phyloP scores from a whole-genome alignment of 2,329 filamentous ascomycete genomes.

The Diaporthe eres region DNA sequence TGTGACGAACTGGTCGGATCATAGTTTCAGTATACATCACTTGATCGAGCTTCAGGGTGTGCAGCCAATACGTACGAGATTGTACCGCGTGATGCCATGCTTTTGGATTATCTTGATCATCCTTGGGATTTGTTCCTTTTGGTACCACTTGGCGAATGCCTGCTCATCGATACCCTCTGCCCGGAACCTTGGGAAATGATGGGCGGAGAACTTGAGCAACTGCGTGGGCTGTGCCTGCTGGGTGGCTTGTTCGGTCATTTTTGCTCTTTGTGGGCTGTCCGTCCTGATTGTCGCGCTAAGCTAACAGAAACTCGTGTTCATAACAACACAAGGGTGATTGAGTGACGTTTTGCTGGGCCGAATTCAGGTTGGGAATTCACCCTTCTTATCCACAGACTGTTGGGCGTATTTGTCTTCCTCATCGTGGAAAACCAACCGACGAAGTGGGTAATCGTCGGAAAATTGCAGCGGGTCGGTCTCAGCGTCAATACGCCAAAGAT shows the following conservation, averaged over 20 bases:
- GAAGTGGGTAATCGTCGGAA: too few relatives aligned
- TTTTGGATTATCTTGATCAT: conserved; percentile 5
- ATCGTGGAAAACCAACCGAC: too few relatives aligned
- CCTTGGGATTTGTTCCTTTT: neutral
- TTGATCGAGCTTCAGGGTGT: neutral
- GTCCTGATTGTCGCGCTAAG: neutral
- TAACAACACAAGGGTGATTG: neutral
- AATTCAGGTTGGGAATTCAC: neutral
- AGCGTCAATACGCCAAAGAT: too few relatives aligned
- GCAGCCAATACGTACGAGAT: conserved; percentile 7
- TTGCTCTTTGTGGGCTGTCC: neutral
- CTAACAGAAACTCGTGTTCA: neutral
- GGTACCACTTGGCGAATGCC: conserved; percentile 16
- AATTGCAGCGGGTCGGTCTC: too few relatives aligned
- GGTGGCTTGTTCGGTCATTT: conserved; percentile 1
- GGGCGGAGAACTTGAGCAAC: conserved; percentile 9
- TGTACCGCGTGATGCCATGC: neutral
- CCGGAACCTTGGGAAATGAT: conserved; percentile 11
- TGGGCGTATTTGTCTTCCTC: too few relatives aligned
- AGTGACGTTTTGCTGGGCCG: neutral
- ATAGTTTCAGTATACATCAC: neutral
- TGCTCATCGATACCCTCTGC: conserved; percentile 16
- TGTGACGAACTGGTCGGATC: neutral
- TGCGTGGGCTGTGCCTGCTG: conserved; percentile 4
- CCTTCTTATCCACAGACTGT: neutral